Base-by-base conservation (phyloP, 1,139 yeast species). In the Yamadazyma aaseri region DNA sequence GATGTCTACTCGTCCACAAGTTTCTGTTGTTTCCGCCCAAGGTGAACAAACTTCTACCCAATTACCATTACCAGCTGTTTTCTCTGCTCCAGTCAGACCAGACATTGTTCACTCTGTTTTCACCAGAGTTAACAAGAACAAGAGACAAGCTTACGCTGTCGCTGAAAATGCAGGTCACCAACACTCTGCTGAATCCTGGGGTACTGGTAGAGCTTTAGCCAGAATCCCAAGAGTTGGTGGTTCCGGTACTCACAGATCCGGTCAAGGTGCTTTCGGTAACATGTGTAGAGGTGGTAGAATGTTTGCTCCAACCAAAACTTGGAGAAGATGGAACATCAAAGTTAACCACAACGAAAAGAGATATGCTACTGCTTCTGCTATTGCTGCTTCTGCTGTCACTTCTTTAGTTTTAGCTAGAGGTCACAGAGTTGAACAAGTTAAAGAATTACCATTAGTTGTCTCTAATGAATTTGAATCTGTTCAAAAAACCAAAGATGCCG, bases 221-320 rank as follows among this genome's bases (percentile, higher is more conserved):
- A 92, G 98, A 83, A 90, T 92, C 73, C 98, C 98, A 80, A 90
- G 98, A 84, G 97, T 92, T 70, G 96, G 96, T 76, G 98, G 98
- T 80, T 90, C 96, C 71, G 98, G 98, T 86, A 92, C 98, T 71
- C 97, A 89, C 95, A 92, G 98, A 79, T 82, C 97, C 56, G 98
- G 98, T 74, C 98, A 92, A 79, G 98, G 90, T 73, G 98, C 98
- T 70, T 92, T 92, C 81, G 98, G 98, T 83, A 92, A 92, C 94
- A 92, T 92, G 98, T 92, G 98, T 84, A 92, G 98, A 79, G 97
- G 97, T 74, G 98, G 98, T 80, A 96, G 98, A 79, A 92, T 92
- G 97, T 92, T 92, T 67, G 97, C 98, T 73, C 98, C 98, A 73
- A 92, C 98, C 76, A 92, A 94, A 84, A 89, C 96, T 74, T 92